Percentiles rank a stretch among this genome's conserved stretches.
Conservation (phyloP, 805 yeast genomes). For the Diddensiella santjacobensis region DNA sequence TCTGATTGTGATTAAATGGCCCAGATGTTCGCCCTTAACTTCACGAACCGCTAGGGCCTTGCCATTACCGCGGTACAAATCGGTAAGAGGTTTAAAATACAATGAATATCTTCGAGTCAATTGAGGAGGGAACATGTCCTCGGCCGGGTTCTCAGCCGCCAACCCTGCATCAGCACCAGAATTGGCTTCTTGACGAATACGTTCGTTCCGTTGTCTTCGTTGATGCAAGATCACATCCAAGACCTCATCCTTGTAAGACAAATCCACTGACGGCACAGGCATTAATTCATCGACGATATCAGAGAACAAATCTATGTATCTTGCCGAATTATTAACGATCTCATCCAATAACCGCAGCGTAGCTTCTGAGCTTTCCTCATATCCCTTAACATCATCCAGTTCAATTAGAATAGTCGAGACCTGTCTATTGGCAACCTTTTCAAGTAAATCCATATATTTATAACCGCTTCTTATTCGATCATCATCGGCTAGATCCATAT, state of each 20-base stretch:
- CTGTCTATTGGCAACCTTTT: slow-evolving; percentile 82
- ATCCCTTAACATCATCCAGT: slow-evolving; percentile 76
- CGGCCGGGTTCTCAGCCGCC: slow-evolving; percentile 26
- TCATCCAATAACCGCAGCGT: slow-evolving; percentile 48
- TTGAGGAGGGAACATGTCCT: slow-evolving; percentile 73
- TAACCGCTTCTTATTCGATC: slow-evolving; percentile 1
- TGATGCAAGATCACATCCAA: slow-evolving; percentile 90
- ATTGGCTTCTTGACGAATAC: slow-evolving; percentile 54
- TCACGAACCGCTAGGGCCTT: slow-evolving; percentile 85
- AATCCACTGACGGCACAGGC: slow-evolving; percentile 82
- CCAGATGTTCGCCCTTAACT: slow-evolving; percentile 76
- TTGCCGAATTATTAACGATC: slow-evolving; percentile 69
- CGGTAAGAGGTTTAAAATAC: slow-evolving; percentile 77
- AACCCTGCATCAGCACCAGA: slow-evolving; percentile 28
- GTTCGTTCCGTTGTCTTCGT: slow-evolving; percentile 75
- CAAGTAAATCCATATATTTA: slow-evolving; percentile 73
- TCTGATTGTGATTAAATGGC: slow-evolving; percentile 81
- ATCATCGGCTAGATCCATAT: slow-evolving; percentile 13
- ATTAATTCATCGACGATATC: slow-evolving; percentile 71
- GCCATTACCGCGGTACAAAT: slow-evolving; percentile 28
- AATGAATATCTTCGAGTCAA: slow-evolving; percentile 82
- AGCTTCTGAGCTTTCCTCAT: slow-evolving; percentile 46
- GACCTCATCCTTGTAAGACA: slow-evolving; percentile 81
- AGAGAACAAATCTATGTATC: slow-evolving; percentile 74
- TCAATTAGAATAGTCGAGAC: slow-evolving; percentile 64